Evolutionary conservation across 495 filamentous ascomycete species (phyloP), one percentile per base, ranked within the genome.

Genomic region (Wilcoxina mikolae): DNA sequence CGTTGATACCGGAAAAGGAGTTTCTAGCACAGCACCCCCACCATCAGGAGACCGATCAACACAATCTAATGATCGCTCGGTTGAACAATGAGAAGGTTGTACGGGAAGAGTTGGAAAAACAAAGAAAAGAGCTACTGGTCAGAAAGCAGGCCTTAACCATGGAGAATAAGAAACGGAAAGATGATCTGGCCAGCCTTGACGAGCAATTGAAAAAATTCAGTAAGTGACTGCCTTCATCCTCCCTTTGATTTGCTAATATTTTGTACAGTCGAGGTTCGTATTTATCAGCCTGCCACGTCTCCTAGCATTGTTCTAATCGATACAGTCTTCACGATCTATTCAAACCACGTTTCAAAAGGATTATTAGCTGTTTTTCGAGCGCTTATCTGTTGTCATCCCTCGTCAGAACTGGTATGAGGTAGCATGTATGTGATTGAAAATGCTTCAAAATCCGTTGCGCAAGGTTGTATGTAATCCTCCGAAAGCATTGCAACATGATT

Each of bases 151-250:
- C 80, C 47, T 73, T 98, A 53, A 93, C 93, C 53, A 82, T 85
- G 4, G 89, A 95, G 62, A 95, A 95, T 62, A 94, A 94, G 73
- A 94, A 87, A 70, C 75, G 89, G 48, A 90, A 91, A 67, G 89
- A 95, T 52, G 87, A 98, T 65, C 71, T 98, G 42, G 62, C 62
- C 29, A 66, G 59, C 38, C 57, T 66, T 35, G 63, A 66, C 38
- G 63, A 66, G 42, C 63, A 66, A 54, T 31, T 66, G 48, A 65
- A 66, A 52, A 66, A 62, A 55, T 66, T 66, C 23, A 66, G 57
- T 61, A 56, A 33, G 56, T n/a, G 39, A n/a, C 25, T 47, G 9
- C 22, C 26, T 62, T 48, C 20, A 2, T 18, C 25, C 20, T 23
- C 15, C 39, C 23, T 24, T 25, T 25, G 24, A 23, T 35, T 56